Percentiles rank a stretch among this genome's conserved stretches.
Conservation (phyloP, 1,139 yeast species). For the Hemisphaericaspora lyxosophila region DNA sequence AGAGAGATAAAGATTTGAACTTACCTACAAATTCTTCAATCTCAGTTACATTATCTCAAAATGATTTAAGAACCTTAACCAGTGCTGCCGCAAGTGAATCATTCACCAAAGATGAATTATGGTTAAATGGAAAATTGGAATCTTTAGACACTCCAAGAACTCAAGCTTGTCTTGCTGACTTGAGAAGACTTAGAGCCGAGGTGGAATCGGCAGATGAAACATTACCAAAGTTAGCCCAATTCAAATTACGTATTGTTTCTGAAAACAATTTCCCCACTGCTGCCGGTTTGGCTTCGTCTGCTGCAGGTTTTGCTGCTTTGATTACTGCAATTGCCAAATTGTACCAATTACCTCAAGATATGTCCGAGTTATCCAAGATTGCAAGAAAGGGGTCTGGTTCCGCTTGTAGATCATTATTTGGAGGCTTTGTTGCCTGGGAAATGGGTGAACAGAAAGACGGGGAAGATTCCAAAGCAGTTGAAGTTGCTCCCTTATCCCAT, state of each 20-base stretch:
- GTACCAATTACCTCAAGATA: conserved; percentile 75
- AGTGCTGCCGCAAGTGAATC: conserved; percentile 70
- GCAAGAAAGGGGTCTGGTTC: conserved; percentile 99
- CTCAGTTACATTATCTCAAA: conserved; percentile 88
- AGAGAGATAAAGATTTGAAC: conserved; percentile 82
- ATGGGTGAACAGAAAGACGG: conserved; percentile 81
- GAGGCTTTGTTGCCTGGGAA: conserved; percentile 99
- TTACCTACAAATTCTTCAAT: conserved; percentile 95
- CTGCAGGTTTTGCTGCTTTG: conserved; percentile 97
- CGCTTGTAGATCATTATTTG: conserved; percentile 94
- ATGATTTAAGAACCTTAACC: conserved; percentile 86
- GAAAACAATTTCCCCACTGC: conserved; percentile 99
- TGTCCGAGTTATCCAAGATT: conserved; percentile 82
- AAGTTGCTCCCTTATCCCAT: conserved; percentile 77
- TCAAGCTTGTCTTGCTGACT: conserved; percentile 73
- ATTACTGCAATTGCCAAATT: conserved; percentile 83
- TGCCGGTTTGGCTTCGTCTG: conserved; percentile 96
- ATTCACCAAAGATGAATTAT: conserved; percentile 65
- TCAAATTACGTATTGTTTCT: conserved; percentile 77
- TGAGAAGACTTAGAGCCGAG: conserved; percentile 62
- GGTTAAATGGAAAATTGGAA: conserved; percentile 80
- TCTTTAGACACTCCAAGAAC: conserved; percentile 68
- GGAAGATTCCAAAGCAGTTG: conserved; percentile 87
- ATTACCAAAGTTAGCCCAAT: conserved; percentile 62
- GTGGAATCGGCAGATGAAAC: conserved; percentile 50